Evolutionary conservation across 1,139 yeast genomes (phyloP).

Genomic region (Pichia kudriavzevii): DNA sequence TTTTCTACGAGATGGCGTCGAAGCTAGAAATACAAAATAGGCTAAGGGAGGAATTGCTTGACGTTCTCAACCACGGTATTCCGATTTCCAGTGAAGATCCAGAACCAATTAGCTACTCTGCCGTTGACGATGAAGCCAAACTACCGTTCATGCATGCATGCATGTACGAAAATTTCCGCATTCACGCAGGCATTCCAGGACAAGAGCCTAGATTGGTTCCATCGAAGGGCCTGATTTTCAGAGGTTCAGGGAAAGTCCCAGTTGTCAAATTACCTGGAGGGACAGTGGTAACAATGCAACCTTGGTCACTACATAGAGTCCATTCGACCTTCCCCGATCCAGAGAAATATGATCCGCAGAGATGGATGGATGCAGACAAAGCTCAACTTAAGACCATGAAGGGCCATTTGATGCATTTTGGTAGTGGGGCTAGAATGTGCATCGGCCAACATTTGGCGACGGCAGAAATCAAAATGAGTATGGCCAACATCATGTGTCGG

Average conservation of each 20-base stretch:
- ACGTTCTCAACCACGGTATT: conserved; percentile 13
- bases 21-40: conserved; percentile 36
- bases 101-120: conserved; percentile 18
- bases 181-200: conserved; percentile 70
- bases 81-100: conserved; percentile 7
- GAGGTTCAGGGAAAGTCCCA: conserved; percentile 23
- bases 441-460: conserved; percentile 63
- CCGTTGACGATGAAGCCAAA: conserved; percentile 34
- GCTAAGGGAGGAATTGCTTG: conserved; percentile 37
- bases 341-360: conserved; percentile 45
- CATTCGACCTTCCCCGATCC: conserved; percentile 44
- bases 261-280: conserved; percentile 41
- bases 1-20: conserved; percentile 53
- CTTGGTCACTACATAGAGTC: conserved; percentile 56
- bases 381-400: conserved; percentile 40
- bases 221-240: conserved; percentile 25
- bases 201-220: conserved; percentile 58
- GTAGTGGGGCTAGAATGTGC: conserved; percentile 72
- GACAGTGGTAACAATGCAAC: conserved; percentile 56
- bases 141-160: conserved; percentile 53
- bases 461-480: conserved; percentile 55
- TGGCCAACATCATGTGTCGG: conserved; percentile 48
- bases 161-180: conserved; percentile 48
- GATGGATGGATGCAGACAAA: conserved; percentile 47
- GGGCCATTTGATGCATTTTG: conserved; percentile 58